These are phyloP conservation scores for Penicillium sp. DNA, from an alignment of 2,329 filamentous ascomycete species.

Conservation along the genomic window DNA sequence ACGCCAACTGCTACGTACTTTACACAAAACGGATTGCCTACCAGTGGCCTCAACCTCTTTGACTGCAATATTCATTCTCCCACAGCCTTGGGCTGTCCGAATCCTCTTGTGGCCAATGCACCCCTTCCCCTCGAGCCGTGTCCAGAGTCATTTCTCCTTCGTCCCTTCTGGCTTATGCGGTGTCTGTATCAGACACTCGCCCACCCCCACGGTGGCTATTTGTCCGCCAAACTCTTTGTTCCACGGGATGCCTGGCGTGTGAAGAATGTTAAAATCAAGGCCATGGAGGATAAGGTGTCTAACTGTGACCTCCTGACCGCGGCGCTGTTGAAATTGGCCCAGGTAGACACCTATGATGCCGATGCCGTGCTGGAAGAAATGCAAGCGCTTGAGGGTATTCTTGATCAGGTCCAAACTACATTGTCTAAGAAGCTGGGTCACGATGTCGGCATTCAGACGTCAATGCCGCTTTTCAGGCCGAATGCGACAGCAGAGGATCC, in stretches of 20 bases:
- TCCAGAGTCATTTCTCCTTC: slow-evolving; percentile 81
- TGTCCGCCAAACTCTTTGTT: slow-evolving; percentile 89
- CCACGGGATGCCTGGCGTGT: slow-evolving; percentile 92
- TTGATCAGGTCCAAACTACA: slow-evolving; percentile 79
- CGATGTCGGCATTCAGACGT: slow-evolving; percentile 82
- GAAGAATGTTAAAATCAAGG: slow-evolving; percentile 88
- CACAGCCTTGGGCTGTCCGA: slow-evolving; percentile 64
- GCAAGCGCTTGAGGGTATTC: slow-evolving; percentile 78
- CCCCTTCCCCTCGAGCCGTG: slow-evolving; percentile 86
- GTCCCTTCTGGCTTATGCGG: slow-evolving; percentile 97
- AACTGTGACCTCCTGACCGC: slow-evolving; percentile 90
- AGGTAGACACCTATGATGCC: slow-evolving; percentile 85
- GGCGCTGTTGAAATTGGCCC: slow-evolving; percentile 76
- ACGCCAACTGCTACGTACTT: slow-evolving; percentile 66
- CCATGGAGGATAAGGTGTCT: slow-evolving; percentile 87
- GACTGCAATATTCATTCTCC: slow-evolving; percentile 77
- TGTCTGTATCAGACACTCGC: slow-evolving; percentile 89
- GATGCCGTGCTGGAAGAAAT: slow-evolving; percentile 93
- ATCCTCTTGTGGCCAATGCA: slow-evolving; percentile 61
- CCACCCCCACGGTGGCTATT: slow-evolving; percentile 86
- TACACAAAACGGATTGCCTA: slow-evolving; percentile 56
- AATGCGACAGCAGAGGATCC: slow-evolving; percentile 51
- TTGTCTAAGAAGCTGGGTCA: slow-evolving; percentile 84
- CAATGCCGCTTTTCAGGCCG: slow-evolving; percentile 72
- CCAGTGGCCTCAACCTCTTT: slow-evolving; percentile 76